phyloP scores from a whole-genome alignment of 2,329 filamentous ascomycete species.

The Pseudogymnoascus sp. region DNA sequence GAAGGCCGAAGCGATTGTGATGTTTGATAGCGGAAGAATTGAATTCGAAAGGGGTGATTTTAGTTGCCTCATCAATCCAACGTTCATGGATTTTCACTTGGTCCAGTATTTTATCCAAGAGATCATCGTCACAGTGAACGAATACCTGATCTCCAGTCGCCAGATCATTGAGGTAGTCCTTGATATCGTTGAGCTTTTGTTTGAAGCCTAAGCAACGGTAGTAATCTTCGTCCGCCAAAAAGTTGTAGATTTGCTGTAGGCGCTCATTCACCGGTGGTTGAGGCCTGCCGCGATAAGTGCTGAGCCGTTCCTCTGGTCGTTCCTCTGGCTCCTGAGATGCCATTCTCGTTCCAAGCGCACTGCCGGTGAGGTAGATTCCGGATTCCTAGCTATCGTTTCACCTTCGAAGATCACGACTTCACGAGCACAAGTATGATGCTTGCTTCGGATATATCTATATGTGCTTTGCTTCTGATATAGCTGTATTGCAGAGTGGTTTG shows the following conservation, averaged over 20 bases:
- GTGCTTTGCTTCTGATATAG: background rate
- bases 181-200: constrained; percentile 27
- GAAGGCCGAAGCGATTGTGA: background rate
- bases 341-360: background rate
- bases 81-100: background rate
- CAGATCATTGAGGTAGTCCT: constrained; percentile 21
- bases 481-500: background rate
- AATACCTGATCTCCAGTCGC: constrained; percentile 12
- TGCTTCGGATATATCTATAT: background rate
- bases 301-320: background rate
- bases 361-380: background rate
- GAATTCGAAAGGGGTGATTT: background rate
- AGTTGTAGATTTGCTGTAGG: constrained; percentile 33
- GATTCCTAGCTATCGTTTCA: background rate
- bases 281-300: constrained; percentile 18
- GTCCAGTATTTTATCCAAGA: background rate
- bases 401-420: background rate
- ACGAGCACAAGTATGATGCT: background rate
- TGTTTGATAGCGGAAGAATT: background rate
- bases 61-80: background rate
- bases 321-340: background rate
- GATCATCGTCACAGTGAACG: background rate
- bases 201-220: constrained; percentile 37
- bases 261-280: constrained; percentile 30
- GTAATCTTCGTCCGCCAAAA: constrained; percentile 42